Percentiles rank a stretch among this genome's conserved stretches.
Conservation (phyloP, 495 filamentous ascomycete genomes). For the Penicillium paxilli region DNA sequence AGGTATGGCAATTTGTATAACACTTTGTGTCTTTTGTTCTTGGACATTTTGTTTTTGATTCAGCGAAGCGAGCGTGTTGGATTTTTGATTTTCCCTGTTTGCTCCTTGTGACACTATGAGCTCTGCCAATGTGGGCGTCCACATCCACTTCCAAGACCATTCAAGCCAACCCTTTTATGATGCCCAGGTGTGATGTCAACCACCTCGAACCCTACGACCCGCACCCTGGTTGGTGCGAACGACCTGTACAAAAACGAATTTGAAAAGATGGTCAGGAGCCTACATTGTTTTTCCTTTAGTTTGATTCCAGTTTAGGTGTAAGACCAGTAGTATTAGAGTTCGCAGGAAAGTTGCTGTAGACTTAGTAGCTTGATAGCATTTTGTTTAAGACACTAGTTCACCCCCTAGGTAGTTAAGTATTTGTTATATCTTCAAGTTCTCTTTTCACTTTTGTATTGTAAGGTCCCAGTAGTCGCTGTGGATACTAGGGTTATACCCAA, state of each 20-base stretch:
- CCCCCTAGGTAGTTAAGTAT: too few relatives aligned
- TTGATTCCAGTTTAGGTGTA: too few relatives aligned
- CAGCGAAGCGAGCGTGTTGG: conserved; percentile 17
- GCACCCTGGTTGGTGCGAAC: conserved; percentile 5
- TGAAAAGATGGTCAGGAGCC: background rate
- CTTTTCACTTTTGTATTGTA: too few relatives aligned
- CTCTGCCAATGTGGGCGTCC: conserved; percentile 1
- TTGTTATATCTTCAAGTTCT: too few relatives aligned
- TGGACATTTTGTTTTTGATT: background rate
- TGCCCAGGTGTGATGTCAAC: background rate
- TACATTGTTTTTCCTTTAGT: background rate
- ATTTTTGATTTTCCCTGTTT: conserved; percentile 3
- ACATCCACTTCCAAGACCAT: conserved; percentile 1
- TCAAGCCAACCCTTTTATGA: background rate
- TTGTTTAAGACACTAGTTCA: too few relatives aligned
- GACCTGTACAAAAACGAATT: conserved; percentile 4
- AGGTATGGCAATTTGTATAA: conserved; percentile 8
- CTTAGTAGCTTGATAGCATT: too few relatives aligned
- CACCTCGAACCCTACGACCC: background rate
- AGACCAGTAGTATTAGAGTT: too few relatives aligned
- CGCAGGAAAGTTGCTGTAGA: background rate
- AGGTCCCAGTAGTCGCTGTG: too few relatives aligned
- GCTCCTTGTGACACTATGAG: background rate
- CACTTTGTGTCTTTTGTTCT: conserved; percentile 1
- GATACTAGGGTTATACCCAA: too few relatives aligned